Evolutionary conservation across 345 rosid genomes (phyloP), one percentile per base, ranked within the genome.

Genomic region (Populus simonii): DNA sequence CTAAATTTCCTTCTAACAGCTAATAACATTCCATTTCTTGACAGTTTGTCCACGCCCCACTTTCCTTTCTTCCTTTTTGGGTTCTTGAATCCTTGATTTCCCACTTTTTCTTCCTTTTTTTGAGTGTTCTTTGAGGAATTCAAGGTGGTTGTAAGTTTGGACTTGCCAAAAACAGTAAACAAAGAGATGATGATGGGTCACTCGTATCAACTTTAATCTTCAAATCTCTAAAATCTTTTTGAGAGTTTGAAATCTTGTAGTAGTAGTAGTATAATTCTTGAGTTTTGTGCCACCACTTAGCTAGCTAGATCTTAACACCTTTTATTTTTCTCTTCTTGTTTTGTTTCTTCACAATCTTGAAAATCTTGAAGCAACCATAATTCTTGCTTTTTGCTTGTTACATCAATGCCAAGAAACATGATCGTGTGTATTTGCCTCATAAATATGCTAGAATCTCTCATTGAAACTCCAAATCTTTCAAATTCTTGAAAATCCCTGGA

Each of bases 91-190:
- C 83, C 83, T 80, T 87, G 83, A 75, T 85, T 74, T 73, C 2
- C 79, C 75, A 65, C 75, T 78, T 74, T 35, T 61, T 45, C n/a
- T 27, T 25, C 33, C 23, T 18, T 69, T 62, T 57, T 12, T 33
- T 13, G 18, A 36, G 23, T 36, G 53, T 41, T 23, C 74, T 82
- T 85, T 81, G 84, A 86, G 86, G 89, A 86, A 86, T 85, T 90
- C 91, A 79, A 87, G 89, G 89, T 81, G 80, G 49, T n/a, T 57
- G 27, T 33, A 75, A 81, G 73, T 74, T 74, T 73, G 83, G 79
- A 77, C 79, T 71, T 70, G 15, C 85, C 75, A 17, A 72, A 79
- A 83, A 79, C 72, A 80, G 66, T 72, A 68, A 59, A 31, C 23
- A 68, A 27, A 76, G 31, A 29, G 38, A 49, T n/a, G 65, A 23